These are phyloP conservation scores for Gymnopilus dilepis DNA, from an alignment of 768 basidiomycete species.

Conservation along the genomic window DNA sequence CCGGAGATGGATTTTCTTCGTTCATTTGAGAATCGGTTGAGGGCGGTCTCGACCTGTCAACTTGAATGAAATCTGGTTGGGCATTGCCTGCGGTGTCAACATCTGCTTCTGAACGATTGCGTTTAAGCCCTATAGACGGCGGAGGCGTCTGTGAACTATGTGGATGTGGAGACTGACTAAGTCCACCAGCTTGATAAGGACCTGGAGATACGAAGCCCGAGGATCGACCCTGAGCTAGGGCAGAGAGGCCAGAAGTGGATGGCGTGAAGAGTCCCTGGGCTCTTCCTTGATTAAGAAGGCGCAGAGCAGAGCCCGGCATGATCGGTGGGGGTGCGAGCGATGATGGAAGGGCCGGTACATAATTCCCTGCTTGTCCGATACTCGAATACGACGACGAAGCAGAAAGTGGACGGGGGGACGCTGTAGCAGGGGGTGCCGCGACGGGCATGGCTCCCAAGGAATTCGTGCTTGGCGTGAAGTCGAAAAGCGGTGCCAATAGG, in stretches of 20 bases:
- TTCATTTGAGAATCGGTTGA: slow-evolving; percentile 54
- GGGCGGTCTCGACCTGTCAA: slow-evolving; percentile 54
- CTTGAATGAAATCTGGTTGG: slow-evolving; percentile 47
- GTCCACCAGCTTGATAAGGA: slow-evolving; percentile 48
- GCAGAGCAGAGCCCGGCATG: slow-evolving; percentile 86
- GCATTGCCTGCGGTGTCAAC: slow-evolving; percentile 41
- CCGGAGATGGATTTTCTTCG: slow-evolving; percentile 69
- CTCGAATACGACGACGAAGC: slow-evolving; percentile 71
- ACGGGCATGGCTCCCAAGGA: slow-evolving; percentile 73
- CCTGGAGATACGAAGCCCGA: slow-evolving; percentile 59
- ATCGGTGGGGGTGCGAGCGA: slow-evolving; percentile 81
- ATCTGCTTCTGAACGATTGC: slow-evolving; percentile 60
- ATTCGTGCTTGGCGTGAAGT: slow-evolving; percentile 82
- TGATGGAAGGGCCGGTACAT: slow-evolving; percentile 50
- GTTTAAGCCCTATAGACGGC: slow-evolving; percentile 51
- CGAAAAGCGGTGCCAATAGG: slow-evolving; percentile 88
- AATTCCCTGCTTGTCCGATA: slow-evolving; percentile 50
- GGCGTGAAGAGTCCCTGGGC: slow-evolving; percentile 88
- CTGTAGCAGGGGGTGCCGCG: slow-evolving; percentile 48
- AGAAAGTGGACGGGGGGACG: slow-evolving; percentile 68
- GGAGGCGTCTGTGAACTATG: slow-evolving; percentile 56
- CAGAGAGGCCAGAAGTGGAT: slow-evolving; percentile 67
- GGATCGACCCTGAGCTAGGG: slow-evolving; percentile 39
- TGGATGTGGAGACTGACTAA: slow-evolving; percentile 55
- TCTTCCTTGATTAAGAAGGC: slow-evolving; percentile 83